These are phyloP conservation scores for Plenodomus biglobosus DNA, from an alignment of 2,329 filamentous ascomycete genomes.

Conservation along the genomic window DNA sequence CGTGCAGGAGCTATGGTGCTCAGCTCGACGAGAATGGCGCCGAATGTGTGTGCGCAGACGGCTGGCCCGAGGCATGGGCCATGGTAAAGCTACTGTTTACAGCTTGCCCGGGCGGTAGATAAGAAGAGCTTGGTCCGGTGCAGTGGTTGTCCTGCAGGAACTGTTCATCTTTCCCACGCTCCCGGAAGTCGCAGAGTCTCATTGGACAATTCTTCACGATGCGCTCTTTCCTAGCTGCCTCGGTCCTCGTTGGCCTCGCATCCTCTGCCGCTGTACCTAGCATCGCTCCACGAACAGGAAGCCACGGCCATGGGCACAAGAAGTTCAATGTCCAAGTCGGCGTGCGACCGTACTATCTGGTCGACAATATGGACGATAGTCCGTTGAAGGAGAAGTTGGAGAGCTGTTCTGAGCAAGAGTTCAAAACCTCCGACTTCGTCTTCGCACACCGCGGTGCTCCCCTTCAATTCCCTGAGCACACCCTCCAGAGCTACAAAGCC, in stretches of 20 bases:
- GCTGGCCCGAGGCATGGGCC: constrained; percentile 8
- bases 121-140: constrained; percentile 22
- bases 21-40: constrained; percentile 12
- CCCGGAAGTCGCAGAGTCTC: constrained; percentile 4
- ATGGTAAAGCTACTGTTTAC: constrained; percentile 2
- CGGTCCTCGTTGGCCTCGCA: constrained; percentile 30
- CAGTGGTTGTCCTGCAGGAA: constrained; percentile 19
- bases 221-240: constrained; percentile 32
- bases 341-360: constrained; percentile 40
- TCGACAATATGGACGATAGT: constrained; percentile 44
- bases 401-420: constrained; percentile 41
- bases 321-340: constrained; percentile 41
- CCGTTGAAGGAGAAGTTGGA: constrained; percentile 43
- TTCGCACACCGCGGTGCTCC: constrained; percentile 43
- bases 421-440: constrained; percentile 38
- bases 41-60: constrained; percentile 12
- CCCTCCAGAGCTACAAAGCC: constrained; percentile 33
- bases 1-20: constrained; percentile 27
- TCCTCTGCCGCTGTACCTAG: constrained; percentile 33
- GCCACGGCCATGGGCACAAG: constrained; percentile 17
- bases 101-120: constrained; percentile 14
- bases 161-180: constrained; percentile 14
- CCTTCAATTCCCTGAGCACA: constrained; percentile 43
- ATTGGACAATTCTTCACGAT: constrained; percentile 21
- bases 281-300: constrained; percentile 20